phyloP scores from a whole-genome alignment of 139 green algal genomes.

The Micromonas commoda region DNA sequence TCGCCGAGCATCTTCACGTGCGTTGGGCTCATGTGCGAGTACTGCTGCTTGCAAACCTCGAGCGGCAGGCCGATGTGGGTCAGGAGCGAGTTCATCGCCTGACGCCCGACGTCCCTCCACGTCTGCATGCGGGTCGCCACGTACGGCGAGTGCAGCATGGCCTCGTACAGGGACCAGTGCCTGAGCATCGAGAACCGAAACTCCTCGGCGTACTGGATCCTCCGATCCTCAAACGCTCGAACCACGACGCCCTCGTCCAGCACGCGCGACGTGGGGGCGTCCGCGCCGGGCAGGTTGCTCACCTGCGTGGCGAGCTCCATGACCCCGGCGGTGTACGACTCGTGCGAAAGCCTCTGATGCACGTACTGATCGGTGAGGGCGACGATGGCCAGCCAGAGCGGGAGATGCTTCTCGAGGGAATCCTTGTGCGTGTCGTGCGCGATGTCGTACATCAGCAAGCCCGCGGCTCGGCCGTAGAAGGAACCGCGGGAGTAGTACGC shows the following conservation, averaged over 20 bases:
- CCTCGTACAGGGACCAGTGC: slow-evolving; percentile 80
- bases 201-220: slow-evolving; percentile 9
- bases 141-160: slow-evolving; percentile 70
- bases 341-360: slow-evolving; percentile 56
- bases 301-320: slow-evolving; percentile 34
- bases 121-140: slow-evolving; percentile 71
- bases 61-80: slow-evolving; percentile 66
- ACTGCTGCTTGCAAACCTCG: slow-evolving; percentile 34
- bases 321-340: slow-evolving; percentile 46
- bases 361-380: slow-evolving; percentile 83
- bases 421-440: slow-evolving; percentile 25
- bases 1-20: slow-evolving; percentile 4
- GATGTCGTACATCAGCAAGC: slow-evolving; percentile 10
- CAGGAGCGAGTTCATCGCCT: slow-evolving; percentile 63
- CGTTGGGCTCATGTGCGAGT: slow-evolving; percentile 32
- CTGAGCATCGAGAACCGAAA: slow-evolving; percentile 45
- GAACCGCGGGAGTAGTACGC: slow-evolving; percentile 24
- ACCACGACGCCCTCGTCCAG: slow-evolving; percentile 24
- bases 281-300: slow-evolving; percentile 21
- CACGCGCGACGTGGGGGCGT: slow-evolving; percentile 5
- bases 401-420: slow-evolving; percentile 8
- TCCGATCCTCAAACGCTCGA: slow-evolving; percentile 11
- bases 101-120: slow-evolving; percentile 61
- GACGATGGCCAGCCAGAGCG: slow-evolving; percentile 74
- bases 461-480: slow-evolving; percentile 21